phyloP scores from a whole-genome alignment of 768 basidiomycete species.

The Xerocomus spinulosus region DNA sequence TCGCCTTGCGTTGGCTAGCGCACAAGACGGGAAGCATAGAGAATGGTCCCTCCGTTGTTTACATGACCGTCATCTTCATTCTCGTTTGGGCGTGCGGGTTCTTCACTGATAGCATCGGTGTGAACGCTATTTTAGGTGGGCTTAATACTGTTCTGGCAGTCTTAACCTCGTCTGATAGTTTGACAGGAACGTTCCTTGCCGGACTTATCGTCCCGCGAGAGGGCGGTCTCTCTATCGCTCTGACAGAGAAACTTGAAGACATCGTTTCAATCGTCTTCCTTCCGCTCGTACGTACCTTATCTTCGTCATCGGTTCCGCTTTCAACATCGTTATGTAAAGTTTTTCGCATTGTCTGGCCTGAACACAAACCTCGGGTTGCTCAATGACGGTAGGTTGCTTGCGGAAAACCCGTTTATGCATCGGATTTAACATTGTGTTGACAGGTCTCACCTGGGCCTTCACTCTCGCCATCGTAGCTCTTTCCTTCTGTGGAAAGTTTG shows the following conservation, averaged over 20 bases:
- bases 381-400: slow-evolving; percentile 51
- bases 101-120: slow-evolving; percentile 90
- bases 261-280: slow-evolving; percentile 87
- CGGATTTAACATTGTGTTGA: neutral
- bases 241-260: slow-evolving; percentile 93
- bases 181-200: slow-evolving; percentile 69
- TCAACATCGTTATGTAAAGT: slow-evolving; percentile 38
- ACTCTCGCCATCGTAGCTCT: slow-evolving; percentile 71
- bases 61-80: slow-evolving; percentile 84
- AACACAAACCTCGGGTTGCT: slow-evolving; percentile 84
- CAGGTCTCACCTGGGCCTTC: slow-evolving; percentile 83
- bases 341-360: slow-evolving; percentile 89
- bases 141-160: neutral
- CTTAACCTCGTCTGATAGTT: neutral
- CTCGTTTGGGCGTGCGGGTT: slow-evolving; percentile 83
- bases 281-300: slow-evolving; percentile 52
- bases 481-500: slow-evolving; percentile 86
- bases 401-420: neutral
- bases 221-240: slow-evolving; percentile 74
- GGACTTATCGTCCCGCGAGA: slow-evolving; percentile 83
- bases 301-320: neutral
- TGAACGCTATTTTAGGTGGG: slow-evolving; percentile 84
- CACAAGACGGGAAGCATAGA: slow-evolving; percentile 73
- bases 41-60: slow-evolving; percentile 78
- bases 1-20: slow-evolving; percentile 65